A percentile compares a stretch with the other conserved stretches of the same genome.
phyloP scores from a whole-genome alignment of 2,329 filamentous ascomycete species.

The Aspergillus versicolor region DNA sequence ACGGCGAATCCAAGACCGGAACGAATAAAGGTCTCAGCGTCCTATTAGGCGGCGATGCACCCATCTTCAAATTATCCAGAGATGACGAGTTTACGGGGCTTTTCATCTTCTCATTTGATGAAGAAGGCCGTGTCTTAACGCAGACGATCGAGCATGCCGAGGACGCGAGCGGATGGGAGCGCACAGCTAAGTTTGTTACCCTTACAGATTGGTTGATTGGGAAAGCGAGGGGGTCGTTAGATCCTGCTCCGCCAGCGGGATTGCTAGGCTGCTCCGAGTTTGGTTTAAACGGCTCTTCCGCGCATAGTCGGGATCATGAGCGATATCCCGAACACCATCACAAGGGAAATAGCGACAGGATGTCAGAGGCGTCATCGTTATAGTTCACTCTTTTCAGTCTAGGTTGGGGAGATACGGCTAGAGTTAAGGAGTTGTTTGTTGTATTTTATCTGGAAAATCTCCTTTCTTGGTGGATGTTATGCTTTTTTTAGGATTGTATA shows the following conservation, averaged over 20 bases:
- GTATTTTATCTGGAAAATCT: conserved; percentile 9
- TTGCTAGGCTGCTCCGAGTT: conserved; percentile 17
- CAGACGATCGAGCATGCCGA: conserved; percentile 95
- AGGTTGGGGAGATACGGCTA: background rate
- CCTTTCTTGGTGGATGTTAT: conserved; percentile 14
- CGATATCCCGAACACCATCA: background rate
- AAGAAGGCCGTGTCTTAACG: conserved; percentile 75
- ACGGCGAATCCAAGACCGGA: conserved; percentile 20
- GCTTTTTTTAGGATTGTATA: conserved; percentile 4
- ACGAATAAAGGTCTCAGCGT: conserved; percentile 43
- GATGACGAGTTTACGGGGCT: conserved; percentile 82
- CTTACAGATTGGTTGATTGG: conserved; percentile 94
- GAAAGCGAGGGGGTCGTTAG: conserved; percentile 59
- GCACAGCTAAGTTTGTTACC: conserved; percentile 80
- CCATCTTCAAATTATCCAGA: conserved; percentile 52
- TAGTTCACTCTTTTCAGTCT: background rate
- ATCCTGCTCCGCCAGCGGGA: conserved; percentile 24
- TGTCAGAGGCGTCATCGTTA: background rate
- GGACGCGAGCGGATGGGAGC: conserved; percentile 78
- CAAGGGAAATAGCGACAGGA: background rate
- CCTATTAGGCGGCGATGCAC: conserved; percentile 54
- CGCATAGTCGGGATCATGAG: conserved; percentile 1
- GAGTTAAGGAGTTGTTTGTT: background rate
- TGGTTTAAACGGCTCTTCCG: background rate
- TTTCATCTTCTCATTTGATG: conserved; percentile 95